Percentiles rank a stretch among this genome's conserved stretches.
These are phyloP conservation scores for Penicillium daleae DNA, from an alignment of 495 filamentous ascomycete species.

Conservation along the genomic window DNA sequence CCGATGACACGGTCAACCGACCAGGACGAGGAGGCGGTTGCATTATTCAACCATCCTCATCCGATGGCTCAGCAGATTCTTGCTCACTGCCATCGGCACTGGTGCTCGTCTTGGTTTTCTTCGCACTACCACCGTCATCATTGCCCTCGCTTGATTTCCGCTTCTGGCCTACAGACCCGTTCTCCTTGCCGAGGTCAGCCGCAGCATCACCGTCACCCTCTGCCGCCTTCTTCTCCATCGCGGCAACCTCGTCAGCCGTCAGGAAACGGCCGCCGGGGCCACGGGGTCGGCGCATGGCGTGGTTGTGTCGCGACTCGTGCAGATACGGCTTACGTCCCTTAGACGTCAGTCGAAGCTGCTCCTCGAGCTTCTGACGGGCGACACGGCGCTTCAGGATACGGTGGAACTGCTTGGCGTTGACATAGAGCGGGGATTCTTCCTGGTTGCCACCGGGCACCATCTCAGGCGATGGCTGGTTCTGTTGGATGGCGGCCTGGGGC, in stretches of 20 bases:
- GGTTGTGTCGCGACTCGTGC: constrained; percentile 98
- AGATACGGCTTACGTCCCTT: constrained; percentile 97
- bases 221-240: constrained; percentile 68
- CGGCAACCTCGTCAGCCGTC: constrained; percentile 95
- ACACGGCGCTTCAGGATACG: constrained; percentile 93
- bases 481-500: constrained; percentile 56
- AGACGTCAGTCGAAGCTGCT: constrained; percentile 84
- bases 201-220: constrained; percentile 33
- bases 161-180: constrained; percentile 46
- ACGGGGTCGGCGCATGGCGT: constrained; percentile 94
- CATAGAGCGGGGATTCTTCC: constrained; percentile 94
- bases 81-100: constrained; percentile 54
- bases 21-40: neutral
- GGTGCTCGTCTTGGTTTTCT: constrained; percentile 53
- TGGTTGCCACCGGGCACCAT: constrained; percentile 67
- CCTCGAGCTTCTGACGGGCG: constrained; percentile 90
- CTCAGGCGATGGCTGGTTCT: constrained; percentile 81
- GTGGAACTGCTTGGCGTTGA: constrained; percentile 99
- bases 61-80: constrained; percentile 51
- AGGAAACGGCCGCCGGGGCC: constrained; percentile 96
- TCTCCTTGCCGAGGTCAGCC: constrained; percentile 42
- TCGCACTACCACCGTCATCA: constrained; percentile 46
- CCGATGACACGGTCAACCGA: neutral
- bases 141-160: constrained; percentile 54
- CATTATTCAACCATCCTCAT: constrained; percentile 51